Percentiles rank a stretch among this genome's conserved stretches.
Conservation (phyloP, 2,329 filamentous ascomycete species). For the Colletotrichum liaoningense region DNA sequence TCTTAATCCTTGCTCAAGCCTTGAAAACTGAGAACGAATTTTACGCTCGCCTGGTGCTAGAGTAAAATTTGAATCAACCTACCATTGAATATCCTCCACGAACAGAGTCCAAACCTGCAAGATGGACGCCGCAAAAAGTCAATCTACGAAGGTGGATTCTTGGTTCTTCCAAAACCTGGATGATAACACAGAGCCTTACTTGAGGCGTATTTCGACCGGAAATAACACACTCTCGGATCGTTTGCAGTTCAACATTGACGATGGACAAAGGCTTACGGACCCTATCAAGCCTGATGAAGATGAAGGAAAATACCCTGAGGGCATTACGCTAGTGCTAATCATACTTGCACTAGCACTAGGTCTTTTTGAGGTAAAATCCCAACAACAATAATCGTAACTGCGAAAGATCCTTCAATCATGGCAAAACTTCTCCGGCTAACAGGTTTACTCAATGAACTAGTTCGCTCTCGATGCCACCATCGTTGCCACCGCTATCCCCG, state of each 20-base stretch:
- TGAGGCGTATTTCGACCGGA: background rate
- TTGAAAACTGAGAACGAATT: no score
- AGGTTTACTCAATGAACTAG: background rate
- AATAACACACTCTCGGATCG: background rate
- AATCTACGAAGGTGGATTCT: background rate
- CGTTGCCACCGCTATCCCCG: constrained; percentile 30
- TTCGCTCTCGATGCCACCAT: constrained; percentile 40
- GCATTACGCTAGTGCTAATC: background rate
- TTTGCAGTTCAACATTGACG: background rate
- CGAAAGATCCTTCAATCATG: no score
- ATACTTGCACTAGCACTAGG: background rate
- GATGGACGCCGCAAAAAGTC: background rate
- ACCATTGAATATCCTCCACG: no score
- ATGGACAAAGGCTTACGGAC: background rate
- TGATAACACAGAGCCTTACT: background rate
- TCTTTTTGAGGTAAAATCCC: background rate
- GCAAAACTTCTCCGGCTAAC: background rate
- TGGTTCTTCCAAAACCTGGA: background rate
- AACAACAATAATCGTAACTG: no score
- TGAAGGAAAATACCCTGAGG: background rate
- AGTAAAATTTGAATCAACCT: no score
- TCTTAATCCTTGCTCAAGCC: no score
- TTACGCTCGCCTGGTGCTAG: no score
- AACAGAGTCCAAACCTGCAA: no score
- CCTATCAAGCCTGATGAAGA: background rate